phyloP scores from a whole-genome alignment of 1,284 basidiomycete species.

The Trichosporon sp. region DNA sequence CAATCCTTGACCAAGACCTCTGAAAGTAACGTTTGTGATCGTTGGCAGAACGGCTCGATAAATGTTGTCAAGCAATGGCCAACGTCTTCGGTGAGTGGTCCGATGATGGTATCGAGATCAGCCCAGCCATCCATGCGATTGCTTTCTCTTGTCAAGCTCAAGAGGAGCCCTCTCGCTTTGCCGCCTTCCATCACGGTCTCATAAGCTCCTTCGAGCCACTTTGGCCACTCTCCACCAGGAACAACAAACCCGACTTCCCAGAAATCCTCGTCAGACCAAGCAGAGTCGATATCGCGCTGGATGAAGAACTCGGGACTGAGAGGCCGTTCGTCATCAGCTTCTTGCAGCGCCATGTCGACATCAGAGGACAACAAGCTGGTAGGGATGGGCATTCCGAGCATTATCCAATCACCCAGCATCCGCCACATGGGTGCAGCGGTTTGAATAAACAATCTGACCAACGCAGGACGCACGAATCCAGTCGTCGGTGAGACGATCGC shows the following conservation, averaged over 20 bases:
- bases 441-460: slow-evolving; percentile 59
- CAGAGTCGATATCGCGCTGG: slow-evolving; percentile 60
- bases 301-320: slow-evolving; percentile 73
- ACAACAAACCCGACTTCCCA: slow-evolving; percentile 69
- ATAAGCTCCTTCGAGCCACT: slow-evolving; percentile 43
- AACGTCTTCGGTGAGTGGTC: slow-evolving; percentile 39
- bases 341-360: slow-evolving; percentile 39
- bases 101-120: slow-evolving; percentile 8
- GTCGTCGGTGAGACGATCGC: slow-evolving; percentile 50
- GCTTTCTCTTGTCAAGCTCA: slow-evolving; percentile 35
- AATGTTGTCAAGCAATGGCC: slow-evolving; percentile 50
- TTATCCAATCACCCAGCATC: slow-evolving; percentile 67
- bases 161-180: slow-evolving; percentile 69
- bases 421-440: slow-evolving; percentile 66
- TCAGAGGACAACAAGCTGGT: slow-evolving; percentile 20
- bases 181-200: slow-evolving; percentile 62
- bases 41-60: slow-evolving; percentile 58
- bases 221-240: slow-evolving; percentile 48
- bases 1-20: slow-evolving; percentile 64
- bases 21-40: slow-evolving; percentile 57
- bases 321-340: slow-evolving; percentile 49
- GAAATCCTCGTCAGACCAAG: slow-evolving; percentile 64
- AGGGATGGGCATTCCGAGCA: slow-evolving; percentile 60
- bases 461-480: slow-evolving; percentile 20
- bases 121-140: slow-evolving; percentile 31